A percentile compares a stretch with the other conserved stretches of the same genome.
These are phyloP conservation scores for Cynara cardunculus DNA, from an alignment of 129 eudicot species.

Conservation along the genomic window DNA sequence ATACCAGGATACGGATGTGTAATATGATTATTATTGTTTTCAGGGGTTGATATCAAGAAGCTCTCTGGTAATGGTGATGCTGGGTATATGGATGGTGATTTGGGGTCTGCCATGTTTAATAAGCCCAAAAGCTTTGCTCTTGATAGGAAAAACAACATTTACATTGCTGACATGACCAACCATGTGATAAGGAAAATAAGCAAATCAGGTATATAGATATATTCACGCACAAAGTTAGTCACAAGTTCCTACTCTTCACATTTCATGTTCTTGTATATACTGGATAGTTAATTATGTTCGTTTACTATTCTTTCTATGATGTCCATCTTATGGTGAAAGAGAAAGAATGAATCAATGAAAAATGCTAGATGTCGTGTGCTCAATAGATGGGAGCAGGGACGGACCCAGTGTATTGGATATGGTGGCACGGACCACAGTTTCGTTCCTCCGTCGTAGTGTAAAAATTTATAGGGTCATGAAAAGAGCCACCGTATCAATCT, in stretches of 20 bases:
- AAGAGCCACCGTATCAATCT: too few species aligned
- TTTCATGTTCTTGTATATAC: background rate
- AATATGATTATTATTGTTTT: constrained; percentile 14
- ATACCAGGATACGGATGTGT: background rate
- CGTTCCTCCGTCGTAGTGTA: too few species aligned
- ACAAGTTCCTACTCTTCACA: background rate
- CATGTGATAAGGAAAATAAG: constrained; percentile 72
- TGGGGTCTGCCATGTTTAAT: constrained; percentile 60
- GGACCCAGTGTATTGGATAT: too few species aligned
- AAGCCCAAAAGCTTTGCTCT: constrained; percentile 72
- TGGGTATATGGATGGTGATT: constrained; percentile 68
- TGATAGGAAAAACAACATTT: constrained; percentile 69
- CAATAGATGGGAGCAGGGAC: background rate
- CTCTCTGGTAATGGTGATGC: constrained; percentile 53
- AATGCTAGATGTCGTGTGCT: background rate
- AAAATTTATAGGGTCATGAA: too few species aligned
- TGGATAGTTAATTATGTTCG: background rate
- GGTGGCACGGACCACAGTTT: too few species aligned
- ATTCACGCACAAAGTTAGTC: background rate
- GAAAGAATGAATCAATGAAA: background rate
- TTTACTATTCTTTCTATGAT: background rate
- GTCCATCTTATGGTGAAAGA: background rate
- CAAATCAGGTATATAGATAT: constrained; percentile 48
- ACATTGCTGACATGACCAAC: constrained; percentile 73
- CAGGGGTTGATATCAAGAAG: constrained; percentile 51